Evolutionary conservation across 1,284 basidiomycete genomes (phyloP), one percentile per base, ranked within the genome.

Genomic region (Naganishia sp.): DNA sequence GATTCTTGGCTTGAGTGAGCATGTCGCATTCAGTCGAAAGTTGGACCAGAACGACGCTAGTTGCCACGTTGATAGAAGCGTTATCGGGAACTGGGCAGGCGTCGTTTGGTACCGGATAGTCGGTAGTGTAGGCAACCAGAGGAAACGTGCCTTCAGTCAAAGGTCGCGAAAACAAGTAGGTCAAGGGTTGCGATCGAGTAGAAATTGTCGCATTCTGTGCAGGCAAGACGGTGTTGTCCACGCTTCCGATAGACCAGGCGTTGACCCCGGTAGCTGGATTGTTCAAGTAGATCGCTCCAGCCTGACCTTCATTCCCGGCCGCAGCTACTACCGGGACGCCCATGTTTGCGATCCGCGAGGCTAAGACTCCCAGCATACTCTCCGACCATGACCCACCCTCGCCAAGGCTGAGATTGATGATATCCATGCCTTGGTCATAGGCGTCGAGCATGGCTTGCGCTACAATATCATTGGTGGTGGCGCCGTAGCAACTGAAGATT

Each of bases 401-500:
- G 43, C 87, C 87, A 18, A 89, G 76, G 15, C 86, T 87, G 64
- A 89, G 78, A 5, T 85, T 86, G 67, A 89, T 77, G 62, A 88
- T 83, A 72, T 89, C 84, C 69, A 83, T 81, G 6, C 82, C 84
- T 28, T 79, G 76, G 32, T 85, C 83, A 25, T 83, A 69, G 2
- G 78, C 77, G 52, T 71, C 67, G 25, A 75, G 71, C 74, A 80
- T 77, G 28, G 77, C 81, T 51, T 77, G 72, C 49, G 80, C 74
- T 28, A 79, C 75, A 67, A 82, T 73, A 66, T 81, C 80, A 70
- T 81, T 79, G 18, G 76, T 70, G 1, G 77, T 75, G 10, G 72
- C 72, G 28, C 78, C 78, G 23, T 66, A 69, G 70, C 81, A 82
- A 7, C 77, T 75, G 66, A 81, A 82, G 51, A 80, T 73, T 53